Evolutionary conservation across 2,329 filamentous ascomycete genomes (phyloP), one percentile per base, ranked within the genome.

Genomic region (Fragosphaeria purpurea): DNA sequence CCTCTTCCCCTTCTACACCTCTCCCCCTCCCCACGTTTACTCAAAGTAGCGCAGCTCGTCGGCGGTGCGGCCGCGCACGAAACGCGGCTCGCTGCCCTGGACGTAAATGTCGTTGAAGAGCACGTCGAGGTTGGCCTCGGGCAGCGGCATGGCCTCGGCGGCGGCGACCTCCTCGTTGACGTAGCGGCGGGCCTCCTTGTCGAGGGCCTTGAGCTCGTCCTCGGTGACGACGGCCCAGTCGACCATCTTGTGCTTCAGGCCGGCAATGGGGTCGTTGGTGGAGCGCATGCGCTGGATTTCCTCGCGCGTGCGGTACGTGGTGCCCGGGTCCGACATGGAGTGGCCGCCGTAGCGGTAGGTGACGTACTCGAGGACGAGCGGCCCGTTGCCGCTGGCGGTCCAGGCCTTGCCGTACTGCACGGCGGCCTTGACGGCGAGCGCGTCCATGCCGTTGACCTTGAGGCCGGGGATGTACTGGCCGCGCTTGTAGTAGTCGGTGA

Each of bases 401-500:
- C 84, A 95, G 66, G 95, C 80, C 77, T 93, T 95, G 66, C 85
- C 89, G 75, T 95, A 90, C 72, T 91, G 77, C 63, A 95, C 89
- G 58, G 93, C 93, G 48, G 91, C 89, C 80, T 95, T 95, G 70
- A 96, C 91, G 57, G 93, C 91, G 56, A 98, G 86, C 62, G 95
- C 89, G 68, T 98, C 93, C 93, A 98, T 98, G 66, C 88, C 93
- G 75, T 98, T 98, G 71, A 98, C 88, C 82, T 98, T 98, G 63
- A 98, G 82, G 75, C 93, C 93, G 52, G 93, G 91, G 61, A 98
- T 98, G 79, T 97, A 98, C 76, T 98, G 93, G 60, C 93, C 93
- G 74, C 93, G 91, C 85, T 97, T 97, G 83, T 98, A 97, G 84
- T 98, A 98, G 71, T 98, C 93, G 70, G 93, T 97, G 67, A 96